A percentile compares a stretch with the other conserved stretches of the same genome.
Conservation (phyloP, 768 basidiomycete species). For the Lactarius indigo region DNA sequence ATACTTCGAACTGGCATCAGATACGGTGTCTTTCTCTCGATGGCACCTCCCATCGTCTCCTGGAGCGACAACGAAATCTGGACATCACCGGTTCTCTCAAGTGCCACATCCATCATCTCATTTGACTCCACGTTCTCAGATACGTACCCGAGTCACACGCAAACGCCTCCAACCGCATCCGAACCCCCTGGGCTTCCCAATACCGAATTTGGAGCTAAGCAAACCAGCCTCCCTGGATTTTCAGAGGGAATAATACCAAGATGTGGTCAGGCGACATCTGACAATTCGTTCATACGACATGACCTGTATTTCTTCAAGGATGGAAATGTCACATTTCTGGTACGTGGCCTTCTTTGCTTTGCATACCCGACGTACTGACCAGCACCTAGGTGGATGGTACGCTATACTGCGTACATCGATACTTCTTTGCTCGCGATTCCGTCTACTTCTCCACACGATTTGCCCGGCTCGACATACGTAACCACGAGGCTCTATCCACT, state of each 20-base stretch:
- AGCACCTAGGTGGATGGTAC: constrained; percentile 6
- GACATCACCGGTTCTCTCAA: neutral
- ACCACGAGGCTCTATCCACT: constrained; percentile 6
- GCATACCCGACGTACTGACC: neutral
- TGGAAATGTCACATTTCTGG: constrained; percentile 22
- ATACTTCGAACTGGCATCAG: too few species aligned
- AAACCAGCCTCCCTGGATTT: too few species aligned
- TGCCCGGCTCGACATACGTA: neutral
- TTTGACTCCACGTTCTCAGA: neutral
- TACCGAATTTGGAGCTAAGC: too few species aligned
- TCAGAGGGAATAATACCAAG: neutral
- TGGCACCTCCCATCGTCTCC: constrained; percentile 6
- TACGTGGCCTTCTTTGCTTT: neutral
- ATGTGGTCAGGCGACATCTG: neutral
- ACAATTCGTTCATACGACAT: constrained; percentile 10
- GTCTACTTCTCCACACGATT: constrained; percentile 12
- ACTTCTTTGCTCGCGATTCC: constrained; percentile 19
- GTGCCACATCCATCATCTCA: constrained; percentile 1
- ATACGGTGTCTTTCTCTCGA: neutral
- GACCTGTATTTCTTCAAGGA: constrained; percentile 18
- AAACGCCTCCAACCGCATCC: neutral
- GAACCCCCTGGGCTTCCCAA: neutral
- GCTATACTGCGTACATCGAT: constrained; percentile 15
- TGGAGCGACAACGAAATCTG: neutral
- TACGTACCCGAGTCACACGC: neutral